Conservation (phyloP, 805 yeast species). For the Dipodascus geniculatus region DNA sequence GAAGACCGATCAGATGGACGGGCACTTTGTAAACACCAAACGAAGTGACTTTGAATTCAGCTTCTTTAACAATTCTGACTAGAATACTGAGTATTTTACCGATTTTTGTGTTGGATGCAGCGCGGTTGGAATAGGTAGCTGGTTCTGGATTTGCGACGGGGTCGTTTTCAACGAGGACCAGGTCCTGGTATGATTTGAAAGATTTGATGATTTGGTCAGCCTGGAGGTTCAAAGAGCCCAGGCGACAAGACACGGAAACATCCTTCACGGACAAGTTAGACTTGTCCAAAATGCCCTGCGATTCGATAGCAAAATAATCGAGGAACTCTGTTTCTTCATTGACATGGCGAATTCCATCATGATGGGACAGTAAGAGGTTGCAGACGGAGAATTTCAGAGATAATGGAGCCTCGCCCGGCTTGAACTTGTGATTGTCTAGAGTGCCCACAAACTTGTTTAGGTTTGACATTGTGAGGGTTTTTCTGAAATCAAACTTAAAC, state of each 20-base stretch:
- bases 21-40: conserved; percentile 24
- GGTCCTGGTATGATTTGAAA: conserved; percentile 11
- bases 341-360: conserved; percentile 18
- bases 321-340: conserved; percentile 23
- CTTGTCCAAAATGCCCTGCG: conserved; percentile 22
- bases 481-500: conserved; percentile 23
- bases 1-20: conserved; percentile 4
- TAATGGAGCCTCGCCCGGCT: conserved; percentile 22
- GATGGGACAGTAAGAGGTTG: conserved; percentile 22
- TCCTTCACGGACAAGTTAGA: conserved; percentile 23
- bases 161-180: not conserved
- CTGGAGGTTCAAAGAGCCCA: conserved; percentile 20
- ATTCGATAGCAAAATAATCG: conserved; percentile 21
- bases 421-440: conserved; percentile 20
- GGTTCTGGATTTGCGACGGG: not conserved
- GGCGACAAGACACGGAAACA: conserved; percentile 19
- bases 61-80: conserved; percentile 25
- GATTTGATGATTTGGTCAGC: conserved; percentile 14
- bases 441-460: conserved; percentile 25
- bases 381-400: conserved; percentile 15
- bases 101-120: conserved; percentile 15
- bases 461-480: conserved; percentile 12
- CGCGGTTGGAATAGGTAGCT: too few relatives aligned
- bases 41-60: conserved; percentile 25
- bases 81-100: conserved; percentile 19